Base-by-base conservation (phyloP, 805 yeast species). In the Candida maltosa region DNA sequence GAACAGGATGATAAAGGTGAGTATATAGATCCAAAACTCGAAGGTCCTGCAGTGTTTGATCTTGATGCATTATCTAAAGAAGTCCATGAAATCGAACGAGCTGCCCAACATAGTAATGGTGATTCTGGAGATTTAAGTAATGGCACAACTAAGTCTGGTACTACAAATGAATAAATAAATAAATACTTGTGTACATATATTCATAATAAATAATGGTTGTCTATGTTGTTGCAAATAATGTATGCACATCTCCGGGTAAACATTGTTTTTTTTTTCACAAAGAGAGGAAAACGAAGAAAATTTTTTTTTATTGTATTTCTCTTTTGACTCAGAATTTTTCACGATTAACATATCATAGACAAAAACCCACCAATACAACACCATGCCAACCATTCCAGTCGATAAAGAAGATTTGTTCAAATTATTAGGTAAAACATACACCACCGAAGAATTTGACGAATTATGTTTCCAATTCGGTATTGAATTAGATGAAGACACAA, bases 381-480 rank as follows among this genome's bases (percentile, higher is more conserved):
- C 16, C 4, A 93, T 93, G 99, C 99, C 99, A 69, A 93, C 98
- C 62, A 75, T 93, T 56, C 76, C 95, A 20, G 97, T 93, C 46
- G 97, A 93, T 62, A 89, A 94, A 60, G 85, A 82, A 57, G 97
- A 93, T 60, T 76, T 93, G 45, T 93, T 78, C 70, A 78, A 80
- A 54, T 77, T 87, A 29, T 71, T 93, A 44, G 97, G 69, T 38
- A 58, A 49, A 47, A 50, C 49, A 29, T 65, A 65, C 45, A 76
- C 96, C 51, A 84, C 93, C 47, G 78, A 87, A 51, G 98, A 91
- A 57, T 89, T 93, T 51, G 99, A 93, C 58, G 97, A 89, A 64
- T 77, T 93, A 49, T 93, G 97, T 69, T 93, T 93, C 70, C 94
- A 91, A 56, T 93, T 89, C 51, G 99, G 99, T 52, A 80, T 93